Conservation (phyloP, 768 basidiomycete genomes). For the Tubosaeta sp. region DNA sequence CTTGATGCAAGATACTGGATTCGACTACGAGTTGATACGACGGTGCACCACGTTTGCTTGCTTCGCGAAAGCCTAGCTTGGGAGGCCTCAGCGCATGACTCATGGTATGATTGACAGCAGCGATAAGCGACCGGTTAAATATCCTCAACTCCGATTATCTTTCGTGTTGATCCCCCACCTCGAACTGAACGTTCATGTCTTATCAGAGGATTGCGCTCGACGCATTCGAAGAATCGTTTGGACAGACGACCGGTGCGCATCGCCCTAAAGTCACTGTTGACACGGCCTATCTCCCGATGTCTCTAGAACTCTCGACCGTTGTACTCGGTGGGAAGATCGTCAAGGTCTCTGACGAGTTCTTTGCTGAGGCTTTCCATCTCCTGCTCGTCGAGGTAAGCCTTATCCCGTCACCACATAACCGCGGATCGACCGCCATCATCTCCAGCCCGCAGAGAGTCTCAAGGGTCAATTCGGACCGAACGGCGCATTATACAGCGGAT, state of each 20-base stretch:
- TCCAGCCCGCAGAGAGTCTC: slow-evolving; percentile 77
- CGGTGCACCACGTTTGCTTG: neutral
- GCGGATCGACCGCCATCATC: neutral
- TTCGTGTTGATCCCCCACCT: neutral
- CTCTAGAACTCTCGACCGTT: slow-evolving; percentile 81
- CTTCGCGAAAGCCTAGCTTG: neutral
- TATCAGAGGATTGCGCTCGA: slow-evolving; percentile 42
- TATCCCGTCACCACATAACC: neutral
- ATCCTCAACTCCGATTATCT: neutral
- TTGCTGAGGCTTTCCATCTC: slow-evolving; percentile 80
- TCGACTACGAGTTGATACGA: neutral
- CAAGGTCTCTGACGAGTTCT: slow-evolving; percentile 92
- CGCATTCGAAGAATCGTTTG: slow-evolving; percentile 45
- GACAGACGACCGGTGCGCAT: slow-evolving; percentile 44
- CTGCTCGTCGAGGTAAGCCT: slow-evolving; percentile 70
- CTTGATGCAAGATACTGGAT: neutral
- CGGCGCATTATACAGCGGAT: slow-evolving; percentile 90
- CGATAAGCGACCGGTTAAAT: neutral
- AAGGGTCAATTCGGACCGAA: slow-evolving; percentile 98
- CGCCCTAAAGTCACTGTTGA: neutral
- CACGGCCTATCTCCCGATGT: neutral
- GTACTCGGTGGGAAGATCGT: slow-evolving; percentile 74
- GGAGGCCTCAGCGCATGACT: too few species aligned
- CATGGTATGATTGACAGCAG: neutral
- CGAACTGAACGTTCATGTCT: slow-evolving; percentile 33